Evolutionary conservation across 768 basidiomycete species (phyloP), one percentile per base, ranked within the genome.

Genomic region (Agaricus subrufescens): DNA sequence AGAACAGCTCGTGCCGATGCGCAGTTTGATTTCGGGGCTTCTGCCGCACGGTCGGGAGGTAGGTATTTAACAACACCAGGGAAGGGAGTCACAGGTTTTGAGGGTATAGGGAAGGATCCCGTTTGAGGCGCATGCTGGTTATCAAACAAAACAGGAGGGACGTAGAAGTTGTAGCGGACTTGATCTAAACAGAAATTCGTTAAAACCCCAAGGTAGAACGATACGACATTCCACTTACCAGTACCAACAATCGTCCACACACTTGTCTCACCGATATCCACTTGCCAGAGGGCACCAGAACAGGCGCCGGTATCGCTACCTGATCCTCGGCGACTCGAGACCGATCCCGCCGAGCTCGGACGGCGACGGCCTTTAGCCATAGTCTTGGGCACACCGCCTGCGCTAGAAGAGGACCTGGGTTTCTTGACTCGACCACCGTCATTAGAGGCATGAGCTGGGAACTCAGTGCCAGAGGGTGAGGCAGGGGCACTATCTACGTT

Each of bases 241-340:
- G 90, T 93, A 62, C 93, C 91, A 58, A 94, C 91, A 61, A 94
- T 91, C 3, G 93, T 94, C 93, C 93, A 95, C 25, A 94, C 89
- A 66, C 91, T 92, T 30, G 91, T 92, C 75, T 94, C 92, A 59
- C 92, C 92, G 56, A 93, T 92, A 68, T 94, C 92, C 53, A 94
- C 87, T 66, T 87, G 87, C 91, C 89, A 93, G 25, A 90, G 77
- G 9, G 88, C 87, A 50, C 88, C 91, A 4, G 87, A 91, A 45
- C 85, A 83, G 50, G 85, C 85, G 37, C 84, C 81, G 42, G 80
- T 67, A 55, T 91, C 89, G 63, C 85, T 84, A 12, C 79, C 72
- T 30, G 83, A 83, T 12, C 86, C 85, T 44, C 87, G 83, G 34
- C 87, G 76, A 47, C 89, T 87, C 27, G 83, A 78, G 14, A 84